A percentile compares a stretch with the other conserved stretches of the same genome.
Evolutionary conservation across 805 yeast genomes (phyloP).

Genomic region (Ogataea degrootiae): DNA sequence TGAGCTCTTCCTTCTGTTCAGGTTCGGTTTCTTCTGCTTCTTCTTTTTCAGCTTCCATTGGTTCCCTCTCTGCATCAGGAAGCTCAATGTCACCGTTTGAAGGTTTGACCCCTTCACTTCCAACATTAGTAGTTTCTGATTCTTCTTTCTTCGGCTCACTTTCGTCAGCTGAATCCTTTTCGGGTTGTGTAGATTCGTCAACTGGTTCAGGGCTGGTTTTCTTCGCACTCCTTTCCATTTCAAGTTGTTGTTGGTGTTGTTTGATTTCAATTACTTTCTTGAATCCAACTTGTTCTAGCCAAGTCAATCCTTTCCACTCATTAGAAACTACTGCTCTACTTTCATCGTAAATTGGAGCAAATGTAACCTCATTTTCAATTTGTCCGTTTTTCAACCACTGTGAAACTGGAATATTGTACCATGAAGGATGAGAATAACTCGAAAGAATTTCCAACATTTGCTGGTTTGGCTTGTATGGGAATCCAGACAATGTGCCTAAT

Average conservation of each 20-base stretch:
- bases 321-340: constrained; percentile 49
- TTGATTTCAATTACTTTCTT: constrained; percentile 28
- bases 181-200: too few relatives aligned
- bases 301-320: constrained; percentile 44
- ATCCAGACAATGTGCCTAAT: constrained; percentile 43
- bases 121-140: not conserved
- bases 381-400: constrained; percentile 52
- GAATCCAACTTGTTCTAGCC: constrained; percentile 53
- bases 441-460: constrained; percentile 41
- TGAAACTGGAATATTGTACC: constrained; percentile 61
- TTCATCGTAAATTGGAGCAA: constrained; percentile 67
- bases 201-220: not conserved
- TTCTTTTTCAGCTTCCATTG: constrained; percentile 2
- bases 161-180: constrained; percentile 9
- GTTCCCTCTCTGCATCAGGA: not conserved
- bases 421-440: constrained; percentile 54
- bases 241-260: constrained; percentile 5
- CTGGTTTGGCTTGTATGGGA: constrained; percentile 11
- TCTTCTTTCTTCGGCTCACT: constrained; percentile 6
- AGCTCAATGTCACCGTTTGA: not conserved
- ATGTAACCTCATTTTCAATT: constrained; percentile 40
- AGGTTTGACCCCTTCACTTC: not conserved
- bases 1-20: constrained; percentile 7
- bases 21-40: not conserved
- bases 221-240: constrained; percentile 8